A percentile compares a stretch with the other conserved stretches of the same genome.
These are phyloP conservation scores for Colletotrichum sp. DNA, from an alignment of 2,329 filamentous ascomycete species.

Conservation along the genomic window DNA sequence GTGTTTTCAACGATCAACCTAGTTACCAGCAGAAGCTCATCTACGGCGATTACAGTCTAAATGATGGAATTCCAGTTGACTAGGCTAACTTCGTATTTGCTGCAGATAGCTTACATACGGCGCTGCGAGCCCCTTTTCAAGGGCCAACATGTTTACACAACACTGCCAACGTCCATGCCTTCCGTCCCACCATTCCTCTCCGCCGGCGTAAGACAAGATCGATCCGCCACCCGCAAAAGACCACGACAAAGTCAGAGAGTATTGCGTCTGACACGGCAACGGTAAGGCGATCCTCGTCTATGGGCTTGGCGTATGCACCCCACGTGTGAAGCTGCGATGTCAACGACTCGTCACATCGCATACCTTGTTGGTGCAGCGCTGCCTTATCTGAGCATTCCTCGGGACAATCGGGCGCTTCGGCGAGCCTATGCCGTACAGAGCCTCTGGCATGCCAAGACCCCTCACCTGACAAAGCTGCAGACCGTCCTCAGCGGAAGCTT, in stretches of 20 bases:
- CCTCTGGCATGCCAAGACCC: neutral
- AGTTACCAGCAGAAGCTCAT: neutral
- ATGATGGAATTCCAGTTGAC: neutral
- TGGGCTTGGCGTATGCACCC: slow-evolving; percentile 13
- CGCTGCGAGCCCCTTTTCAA: neutral
- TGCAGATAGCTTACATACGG: neutral
- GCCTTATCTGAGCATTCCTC: slow-evolving; percentile 4
- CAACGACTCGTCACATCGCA: neutral
- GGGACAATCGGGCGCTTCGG: neutral
- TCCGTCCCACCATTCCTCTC: neutral
- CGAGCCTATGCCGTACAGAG: neutral
- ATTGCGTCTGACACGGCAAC: neutral
- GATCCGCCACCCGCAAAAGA: neutral
- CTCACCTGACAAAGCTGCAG: neutral
- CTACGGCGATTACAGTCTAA: neutral
- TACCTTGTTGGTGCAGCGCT: neutral
- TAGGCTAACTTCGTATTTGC: neutral
- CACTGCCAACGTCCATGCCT: neutral
- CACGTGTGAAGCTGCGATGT: neutral
- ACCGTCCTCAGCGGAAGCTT: neutral
- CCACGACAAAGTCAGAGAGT: neutral
- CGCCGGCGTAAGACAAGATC: neutral
- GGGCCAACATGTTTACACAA: neutral
- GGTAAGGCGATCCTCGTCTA: neutral
- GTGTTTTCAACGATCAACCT: neutral